phyloP scores from a whole-genome alignment of 176 grass and related monocot genomes.

The Leersia perrieri region DNA sequence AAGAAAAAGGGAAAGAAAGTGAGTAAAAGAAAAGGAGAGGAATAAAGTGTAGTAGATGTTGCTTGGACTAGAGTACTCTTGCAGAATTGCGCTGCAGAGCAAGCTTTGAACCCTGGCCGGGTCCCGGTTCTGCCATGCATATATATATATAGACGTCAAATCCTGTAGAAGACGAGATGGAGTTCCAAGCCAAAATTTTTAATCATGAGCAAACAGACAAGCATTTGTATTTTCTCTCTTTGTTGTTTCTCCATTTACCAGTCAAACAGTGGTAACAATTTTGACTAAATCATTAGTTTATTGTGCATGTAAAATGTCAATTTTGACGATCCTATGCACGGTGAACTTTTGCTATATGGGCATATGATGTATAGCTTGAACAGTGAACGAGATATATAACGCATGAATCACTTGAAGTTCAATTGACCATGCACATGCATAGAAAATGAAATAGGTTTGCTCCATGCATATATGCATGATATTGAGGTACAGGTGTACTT shows the following conservation, averaged over 20 bases:
- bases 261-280: neutral
- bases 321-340: too few species aligned
- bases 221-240: neutral
- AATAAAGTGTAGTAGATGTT: neutral
- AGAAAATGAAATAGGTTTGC: neutral
- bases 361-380: too few species aligned
- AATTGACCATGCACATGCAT: neutral
- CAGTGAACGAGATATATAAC: too few species aligned
- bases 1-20: neutral
- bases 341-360: too few species aligned
- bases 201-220: neutral
- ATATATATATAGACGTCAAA: neutral
- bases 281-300: too few species aligned
- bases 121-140: neutral
- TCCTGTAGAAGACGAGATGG: slow-evolving; percentile 13
- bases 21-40: neutral
- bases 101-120: neutral
- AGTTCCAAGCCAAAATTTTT: neutral
- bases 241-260: neutral
- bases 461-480: neutral
- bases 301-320: too few species aligned
- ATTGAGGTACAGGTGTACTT: neutral
- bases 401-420: neutral
- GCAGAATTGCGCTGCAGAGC: neutral
- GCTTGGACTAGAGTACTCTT: neutral